These are phyloP conservation scores for Raffaelea deltoideospora DNA, from an alignment of 2,329 filamentous ascomycete species.

Conservation along the genomic window DNA sequence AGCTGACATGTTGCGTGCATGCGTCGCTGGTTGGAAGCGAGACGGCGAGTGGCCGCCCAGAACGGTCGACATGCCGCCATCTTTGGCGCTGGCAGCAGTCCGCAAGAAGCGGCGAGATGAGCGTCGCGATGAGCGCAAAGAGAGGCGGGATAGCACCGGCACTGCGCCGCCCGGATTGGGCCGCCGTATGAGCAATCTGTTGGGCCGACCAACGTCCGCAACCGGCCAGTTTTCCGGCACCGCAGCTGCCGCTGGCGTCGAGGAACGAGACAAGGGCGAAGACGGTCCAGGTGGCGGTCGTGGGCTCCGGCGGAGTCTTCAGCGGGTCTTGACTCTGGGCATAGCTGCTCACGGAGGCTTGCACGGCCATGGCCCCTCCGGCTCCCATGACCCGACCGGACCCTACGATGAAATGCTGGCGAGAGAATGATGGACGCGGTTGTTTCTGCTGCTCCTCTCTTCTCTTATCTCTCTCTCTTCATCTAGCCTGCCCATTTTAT, in stretches of 20 bases:
- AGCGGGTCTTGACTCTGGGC: conserved; percentile 19
- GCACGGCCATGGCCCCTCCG: conserved; percentile 8
- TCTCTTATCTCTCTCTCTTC: no score
- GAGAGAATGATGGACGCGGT: no score
- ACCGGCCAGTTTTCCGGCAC: not conserved
- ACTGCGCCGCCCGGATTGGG: conserved; percentile 1
- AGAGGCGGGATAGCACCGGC: conserved; percentile 1
- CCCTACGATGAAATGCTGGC: no score
- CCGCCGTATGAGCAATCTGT: conserved; percentile 8
- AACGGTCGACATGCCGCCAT: not conserved
- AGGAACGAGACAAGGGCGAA: no score
- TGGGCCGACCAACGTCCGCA: conserved; percentile 1
- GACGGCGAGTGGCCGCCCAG: conserved; percentile 81
- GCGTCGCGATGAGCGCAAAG: conserved; percentile 1
- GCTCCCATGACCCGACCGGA: no score
- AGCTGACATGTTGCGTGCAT: conserved; percentile 60
- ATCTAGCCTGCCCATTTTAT: no score
- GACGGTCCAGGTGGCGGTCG: conserved; percentile 5
- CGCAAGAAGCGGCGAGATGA: conserved; percentile 2
- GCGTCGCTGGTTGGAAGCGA: conserved; percentile 82
- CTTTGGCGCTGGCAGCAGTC: not conserved
- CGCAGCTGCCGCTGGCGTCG: not conserved
- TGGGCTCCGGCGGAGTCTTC: conserved; percentile 18
- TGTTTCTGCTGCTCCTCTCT: no score
- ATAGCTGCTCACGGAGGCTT: not conserved